Percentiles rank a stretch among this genome's conserved stretches.
Evolutionary conservation across 306 rosid genomes (phyloP).

Genomic region (Rosa multiflora): DNA sequence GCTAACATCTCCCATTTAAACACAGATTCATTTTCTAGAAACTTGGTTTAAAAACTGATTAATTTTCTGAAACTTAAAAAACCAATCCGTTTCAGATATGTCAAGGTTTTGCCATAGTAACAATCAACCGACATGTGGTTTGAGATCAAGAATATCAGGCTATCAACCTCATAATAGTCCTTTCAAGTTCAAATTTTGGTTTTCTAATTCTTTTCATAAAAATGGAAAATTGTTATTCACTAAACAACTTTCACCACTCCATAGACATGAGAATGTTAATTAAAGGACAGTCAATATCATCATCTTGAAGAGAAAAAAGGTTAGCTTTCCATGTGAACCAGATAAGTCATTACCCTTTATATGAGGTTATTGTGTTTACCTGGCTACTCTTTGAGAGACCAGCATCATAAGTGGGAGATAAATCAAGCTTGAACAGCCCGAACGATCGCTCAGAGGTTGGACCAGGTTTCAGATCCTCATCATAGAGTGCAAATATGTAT

Average conservation of each 20-base stretch:
- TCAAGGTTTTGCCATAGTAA: not conserved
- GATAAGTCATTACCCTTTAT: too few species aligned
- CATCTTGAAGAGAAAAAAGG: not conserved
- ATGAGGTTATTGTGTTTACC: constrained; percentile 40
- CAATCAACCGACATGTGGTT: not conserved
- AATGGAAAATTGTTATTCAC: too few species aligned
- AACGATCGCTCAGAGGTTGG: constrained; percentile 71
- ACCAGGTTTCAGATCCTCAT: constrained; percentile 76
- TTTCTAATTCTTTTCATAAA: too few species aligned
- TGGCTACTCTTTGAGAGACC: constrained; percentile 68
- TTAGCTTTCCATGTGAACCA: not conserved
- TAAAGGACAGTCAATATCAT: too few species aligned
- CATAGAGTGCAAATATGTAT: constrained; percentile 75
- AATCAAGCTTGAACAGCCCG: constrained; percentile 75
- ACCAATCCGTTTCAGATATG: not conserved
- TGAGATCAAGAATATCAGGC: not conserved
- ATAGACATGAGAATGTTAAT: too few species aligned
- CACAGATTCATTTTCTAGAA: too few species aligned
- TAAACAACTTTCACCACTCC: too few species aligned
- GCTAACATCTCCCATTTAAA: not conserved
- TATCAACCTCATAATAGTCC: not conserved
- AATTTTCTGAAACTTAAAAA: too few species aligned
- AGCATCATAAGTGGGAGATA: constrained; percentile 59
- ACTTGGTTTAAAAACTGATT: too few species aligned
- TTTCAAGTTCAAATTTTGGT: not conserved